Base-by-base conservation (phyloP, 805 yeast genomes). In the Cyberlindnera euphorbiae region DNA sequence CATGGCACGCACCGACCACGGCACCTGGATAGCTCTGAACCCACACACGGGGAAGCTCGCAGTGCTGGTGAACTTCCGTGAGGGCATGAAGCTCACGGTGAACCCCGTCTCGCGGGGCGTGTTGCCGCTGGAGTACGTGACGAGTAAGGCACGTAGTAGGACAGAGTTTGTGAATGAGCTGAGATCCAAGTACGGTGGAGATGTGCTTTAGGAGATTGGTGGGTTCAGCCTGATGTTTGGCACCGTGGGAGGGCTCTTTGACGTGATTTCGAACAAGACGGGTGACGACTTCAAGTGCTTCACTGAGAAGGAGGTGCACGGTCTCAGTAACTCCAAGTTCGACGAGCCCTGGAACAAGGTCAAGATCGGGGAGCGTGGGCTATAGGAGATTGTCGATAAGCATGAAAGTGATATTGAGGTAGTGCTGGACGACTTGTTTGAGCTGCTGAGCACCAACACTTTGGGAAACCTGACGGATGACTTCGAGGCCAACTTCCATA, bases 11-110 rank as follows among this genome's bases (percentile, higher is more conserved):
- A 60, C 66, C 2, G 88, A 78, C 37, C 85, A 76, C 44, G 97
- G 98, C 1, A 85, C 97, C 0, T 93, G 98, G 98, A 75, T 86
- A 2, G 97, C 95, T 0, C 70, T 82, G 2, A 69, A 76, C 27
- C 50, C 52, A 6, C 63, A 64, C 21, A 54, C 48, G 3, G 86
- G 86, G 0, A 67, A 70, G 41, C 39, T 89, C 2, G 83, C 94
- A 0, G 82, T 82, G 3, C 67, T 90, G 18, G 79, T 93, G 13
- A 90, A 90, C 55, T 78, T 75, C 54, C 62, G 84, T 32, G 93
- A 82, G 47, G 58, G 60, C 6, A 38, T 44, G 7, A 51, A 33
- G 45, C 42, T 43, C 10, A n/a, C 39, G 2, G 31, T 42, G n/a
- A 48, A 47, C 34, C 49, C 50, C 1, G 49, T 55, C 9, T 72